Evolutionary conservation across 2,329 filamentous ascomycete genomes (phyloP).

Genomic region (Nakataea oryzae): DNA sequence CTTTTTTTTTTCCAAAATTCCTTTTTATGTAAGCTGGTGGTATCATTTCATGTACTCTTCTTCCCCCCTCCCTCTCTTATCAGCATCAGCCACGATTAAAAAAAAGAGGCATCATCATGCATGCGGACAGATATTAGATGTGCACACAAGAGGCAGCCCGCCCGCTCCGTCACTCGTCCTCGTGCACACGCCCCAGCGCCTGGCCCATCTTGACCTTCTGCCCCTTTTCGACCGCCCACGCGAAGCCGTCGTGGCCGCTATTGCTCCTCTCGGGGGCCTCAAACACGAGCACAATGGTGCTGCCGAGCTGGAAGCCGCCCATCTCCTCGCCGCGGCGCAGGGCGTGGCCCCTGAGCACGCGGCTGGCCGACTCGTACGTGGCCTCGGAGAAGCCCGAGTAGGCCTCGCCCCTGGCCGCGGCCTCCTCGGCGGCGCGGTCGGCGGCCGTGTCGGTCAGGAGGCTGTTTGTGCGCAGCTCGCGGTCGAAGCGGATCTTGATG

Average conservation of each 20-base stretch:
- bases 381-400: slow-evolving; percentile 92
- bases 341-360: slow-evolving; percentile 71
- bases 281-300: slow-evolving; percentile 90
- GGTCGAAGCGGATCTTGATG: slow-evolving; percentile 94
- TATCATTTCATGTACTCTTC: neutral
- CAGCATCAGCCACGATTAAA: neutral
- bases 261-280: slow-evolving; percentile 63
- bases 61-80: too few relatives aligned
- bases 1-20: too few relatives aligned
- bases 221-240: slow-evolving; percentile 79
- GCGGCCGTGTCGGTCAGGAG: slow-evolving; percentile 87
- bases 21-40: neutral
- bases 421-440: slow-evolving; percentile 73
- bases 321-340: slow-evolving; percentile 87
- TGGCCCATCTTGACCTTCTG: slow-evolving; percentile 85
- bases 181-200: slow-evolving; percentile 65
- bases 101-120: too few relatives aligned
- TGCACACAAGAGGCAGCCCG: too few relatives aligned
- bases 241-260: slow-evolving; percentile 59
- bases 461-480: slow-evolving; percentile 85
- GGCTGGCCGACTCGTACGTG: slow-evolving; percentile 69
- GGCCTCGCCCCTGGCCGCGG: slow-evolving; percentile 62
- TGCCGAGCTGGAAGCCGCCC: slow-evolving; percentile 94
- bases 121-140: too few relatives aligned
- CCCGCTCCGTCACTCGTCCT: slow-evolving; percentile 10